phyloP scores from a whole-genome alignment of 2,329 filamentous ascomycete genomes.

The Epichloe baconii region DNA sequence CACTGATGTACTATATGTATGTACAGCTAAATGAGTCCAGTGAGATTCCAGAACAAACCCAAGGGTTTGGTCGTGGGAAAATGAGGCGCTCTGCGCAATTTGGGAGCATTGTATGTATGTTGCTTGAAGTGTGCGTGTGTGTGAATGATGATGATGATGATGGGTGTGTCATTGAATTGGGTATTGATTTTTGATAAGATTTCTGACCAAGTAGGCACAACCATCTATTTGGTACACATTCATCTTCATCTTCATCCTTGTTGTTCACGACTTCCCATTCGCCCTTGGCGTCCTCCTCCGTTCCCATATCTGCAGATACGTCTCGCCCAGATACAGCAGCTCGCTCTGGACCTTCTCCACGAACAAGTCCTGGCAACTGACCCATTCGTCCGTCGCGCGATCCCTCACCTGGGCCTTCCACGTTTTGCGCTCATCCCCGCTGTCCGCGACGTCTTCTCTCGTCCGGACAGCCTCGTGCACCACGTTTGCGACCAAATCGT shows the following conservation, averaged over 20 bases:
- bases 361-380: conserved; percentile 85
- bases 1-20: conserved; percentile 3
- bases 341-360: conserved; percentile 84
- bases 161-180: no score
- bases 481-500: conserved; percentile 92
- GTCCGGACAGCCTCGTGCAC: conserved; percentile 72
- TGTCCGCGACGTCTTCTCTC: conserved; percentile 76
- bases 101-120: no score
- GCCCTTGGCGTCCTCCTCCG: conserved; percentile 40
- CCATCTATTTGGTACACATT: no score
- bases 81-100: no score
- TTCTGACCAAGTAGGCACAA: no score
- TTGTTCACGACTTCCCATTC: not conserved
- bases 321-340: conserved; percentile 82
- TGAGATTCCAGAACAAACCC: not conserved
- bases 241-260: no score
- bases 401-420: conserved; percentile 90
- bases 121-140: no score
- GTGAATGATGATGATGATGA: no score
- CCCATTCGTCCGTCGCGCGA: conserved; percentile 73
- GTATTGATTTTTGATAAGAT: no score
- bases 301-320: conserved; percentile 96
- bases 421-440: conserved; percentile 73
- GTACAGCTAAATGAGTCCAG: conserved; percentile 1
- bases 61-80: not conserved